Percentiles rank a stretch among this genome's conserved stretches.
These are phyloP conservation scores for Eucalyptus cladocalyx DNA, from an alignment of 345 rosid genomes.

Conservation along the genomic window DNA sequence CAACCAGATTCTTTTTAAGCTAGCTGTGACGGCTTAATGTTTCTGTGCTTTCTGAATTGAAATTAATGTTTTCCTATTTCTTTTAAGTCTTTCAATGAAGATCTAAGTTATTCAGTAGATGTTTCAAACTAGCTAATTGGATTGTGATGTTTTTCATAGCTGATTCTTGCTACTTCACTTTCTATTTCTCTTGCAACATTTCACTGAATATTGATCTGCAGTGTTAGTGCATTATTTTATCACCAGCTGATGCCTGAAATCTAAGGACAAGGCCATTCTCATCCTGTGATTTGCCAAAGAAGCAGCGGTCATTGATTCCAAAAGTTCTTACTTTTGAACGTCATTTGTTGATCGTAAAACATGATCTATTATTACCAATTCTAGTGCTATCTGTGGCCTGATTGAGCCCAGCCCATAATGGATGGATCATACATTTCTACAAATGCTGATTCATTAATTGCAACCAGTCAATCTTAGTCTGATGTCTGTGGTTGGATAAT, in stretches of 20 bases:
- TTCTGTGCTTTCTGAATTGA: not conserved
- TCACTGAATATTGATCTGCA: not conserved
- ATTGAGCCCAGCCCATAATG: not conserved
- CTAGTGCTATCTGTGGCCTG: not conserved
- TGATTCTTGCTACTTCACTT: not conserved
- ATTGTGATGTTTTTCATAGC: not conserved
- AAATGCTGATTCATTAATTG: not conserved
- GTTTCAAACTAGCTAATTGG: not conserved
- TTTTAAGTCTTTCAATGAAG: not conserved
- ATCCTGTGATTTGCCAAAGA: not conserved
- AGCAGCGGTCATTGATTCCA: not conserved
- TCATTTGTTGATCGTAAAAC: not conserved
- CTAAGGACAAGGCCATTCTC: not conserved
- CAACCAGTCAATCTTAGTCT: not conserved
- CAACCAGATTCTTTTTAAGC: not conserved
- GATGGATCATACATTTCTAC: not conserved
- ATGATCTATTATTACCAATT: not conserved
- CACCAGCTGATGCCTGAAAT: not conserved
- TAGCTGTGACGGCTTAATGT: not conserved
- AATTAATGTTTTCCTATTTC: not conserved
- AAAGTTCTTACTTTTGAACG: not conserved
- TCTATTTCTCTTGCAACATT: not conserved
- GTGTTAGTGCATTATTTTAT: not conserved
- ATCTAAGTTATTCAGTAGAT: not conserved
- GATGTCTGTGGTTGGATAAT: not conserved